Evolutionary conservation across 257 asterid species (phyloP).

Genomic region (Lantana camara): DNA sequence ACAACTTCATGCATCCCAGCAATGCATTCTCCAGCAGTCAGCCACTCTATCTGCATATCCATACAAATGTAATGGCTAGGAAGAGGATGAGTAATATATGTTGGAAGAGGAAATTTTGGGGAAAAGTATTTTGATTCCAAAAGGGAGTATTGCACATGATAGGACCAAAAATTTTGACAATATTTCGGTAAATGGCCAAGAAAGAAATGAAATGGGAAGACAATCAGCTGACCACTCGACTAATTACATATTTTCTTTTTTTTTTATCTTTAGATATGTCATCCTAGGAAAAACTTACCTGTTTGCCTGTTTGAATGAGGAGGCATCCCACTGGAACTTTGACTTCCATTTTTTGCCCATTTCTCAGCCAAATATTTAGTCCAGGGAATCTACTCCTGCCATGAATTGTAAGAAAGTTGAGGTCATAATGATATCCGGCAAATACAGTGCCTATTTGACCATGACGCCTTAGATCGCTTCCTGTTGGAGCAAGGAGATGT

Average conservation of each 20-base stretch:
- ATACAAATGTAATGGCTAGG: no score
- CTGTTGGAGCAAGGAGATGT: slow-evolving; percentile 98
- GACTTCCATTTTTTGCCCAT: slow-evolving; percentile 89
- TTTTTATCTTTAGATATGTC: slow-evolving; percentile 12
- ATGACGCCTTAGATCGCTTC: slow-evolving; percentile 78
- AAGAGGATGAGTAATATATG: no score
- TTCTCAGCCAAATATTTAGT: slow-evolving; percentile 87
- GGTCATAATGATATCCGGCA: slow-evolving; percentile 99
- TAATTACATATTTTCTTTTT: slow-evolving; percentile 7
- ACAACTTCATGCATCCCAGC: slow-evolving; percentile 99
- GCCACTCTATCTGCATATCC: slow-evolving; percentile 87
- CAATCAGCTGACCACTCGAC: slow-evolving; percentile 2
- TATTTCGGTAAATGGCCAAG: background rate
- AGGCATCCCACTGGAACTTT: slow-evolving; percentile 99
- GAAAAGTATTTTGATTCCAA: background rate
- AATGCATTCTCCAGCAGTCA: slow-evolving; percentile 94
- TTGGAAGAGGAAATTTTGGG: no score
- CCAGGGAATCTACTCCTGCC: slow-evolving; percentile 99
- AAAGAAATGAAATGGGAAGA: background rate
- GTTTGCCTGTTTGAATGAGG: slow-evolving; percentile 97
- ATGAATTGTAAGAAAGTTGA: slow-evolving; percentile 94
- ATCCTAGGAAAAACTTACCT: slow-evolving; percentile 48
- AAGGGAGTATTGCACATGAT: background rate
- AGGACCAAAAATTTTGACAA: background rate
- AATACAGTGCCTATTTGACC: slow-evolving; percentile 87